Evolutionary conservation across 768 basidiomycete genomes (phyloP).

Genomic region (Leucocoprinus leucothites): DNA sequence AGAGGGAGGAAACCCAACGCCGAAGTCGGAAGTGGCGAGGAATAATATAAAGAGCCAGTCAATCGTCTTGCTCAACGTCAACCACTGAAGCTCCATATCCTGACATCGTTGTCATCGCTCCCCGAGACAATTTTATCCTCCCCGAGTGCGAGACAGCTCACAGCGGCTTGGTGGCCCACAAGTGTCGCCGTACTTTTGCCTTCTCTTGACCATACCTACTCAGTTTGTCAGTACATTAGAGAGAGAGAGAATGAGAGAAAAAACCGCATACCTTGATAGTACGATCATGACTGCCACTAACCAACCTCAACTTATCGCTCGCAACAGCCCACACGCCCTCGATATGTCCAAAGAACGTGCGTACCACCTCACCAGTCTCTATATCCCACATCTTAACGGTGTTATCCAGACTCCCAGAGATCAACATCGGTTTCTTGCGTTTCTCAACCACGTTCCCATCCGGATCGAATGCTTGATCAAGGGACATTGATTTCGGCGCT

Average conservation of each 20-base stretch:
- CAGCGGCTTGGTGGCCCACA: constrained; percentile 91
- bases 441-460: constrained; percentile 12
- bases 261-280: constrained; percentile 82
- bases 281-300: constrained; percentile 91
- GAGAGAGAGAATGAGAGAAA: constrained; percentile 2
- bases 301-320: constrained; percentile 86
- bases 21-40: neutral
- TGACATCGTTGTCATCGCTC: constrained; percentile 86
- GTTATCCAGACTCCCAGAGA: constrained; percentile 91
- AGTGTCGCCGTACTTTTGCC: constrained; percentile 85
- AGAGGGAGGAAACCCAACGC: too few relatives aligned
- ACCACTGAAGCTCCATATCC: constrained; percentile 74
- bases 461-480: constrained; percentile 7
- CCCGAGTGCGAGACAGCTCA: constrained; percentile 84
- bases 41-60: constrained; percentile 15
- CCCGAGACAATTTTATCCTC: constrained; percentile 98
- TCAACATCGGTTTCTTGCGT: constrained; percentile 66
- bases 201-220: constrained; percentile 88
- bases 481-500: neutral
- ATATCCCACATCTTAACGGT: constrained; percentile 97
- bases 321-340: constrained; percentile 98
- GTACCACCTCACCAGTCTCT: constrained; percentile 70
- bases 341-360: constrained; percentile 94
- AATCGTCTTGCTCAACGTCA: too few relatives aligned
- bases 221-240: constrained; percentile 10